Conservation (phyloP, 257 asterid species). For the Solanum pimpinellifolium region DNA sequence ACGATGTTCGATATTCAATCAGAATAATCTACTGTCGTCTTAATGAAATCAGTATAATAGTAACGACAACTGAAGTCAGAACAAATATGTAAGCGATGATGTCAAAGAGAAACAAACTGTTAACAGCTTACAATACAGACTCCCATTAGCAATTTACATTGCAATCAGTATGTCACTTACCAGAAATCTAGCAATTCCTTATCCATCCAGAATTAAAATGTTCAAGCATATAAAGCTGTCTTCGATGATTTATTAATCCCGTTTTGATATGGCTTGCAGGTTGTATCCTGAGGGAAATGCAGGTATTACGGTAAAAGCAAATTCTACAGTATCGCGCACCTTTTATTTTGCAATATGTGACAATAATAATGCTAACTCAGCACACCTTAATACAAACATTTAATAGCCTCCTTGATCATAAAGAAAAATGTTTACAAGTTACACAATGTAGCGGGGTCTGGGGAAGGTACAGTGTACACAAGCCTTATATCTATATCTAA, state of each 20-base stretch:
- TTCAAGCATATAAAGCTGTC: slow-evolving; percentile 22
- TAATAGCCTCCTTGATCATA: not conserved
- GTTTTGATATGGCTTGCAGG: slow-evolving; percentile 23
- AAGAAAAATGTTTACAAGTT: not conserved
- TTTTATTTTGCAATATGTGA: not conserved
- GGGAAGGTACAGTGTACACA: not conserved
- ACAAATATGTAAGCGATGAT: not conserved
- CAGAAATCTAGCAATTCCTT: not conserved
- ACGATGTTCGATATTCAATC: not conserved
- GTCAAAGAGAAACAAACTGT: not conserved
- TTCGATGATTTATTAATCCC: slow-evolving; percentile 19
- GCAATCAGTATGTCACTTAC: not conserved
- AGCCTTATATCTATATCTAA: not conserved
- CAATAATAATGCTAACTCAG: not conserved
- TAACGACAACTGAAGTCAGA: not conserved
- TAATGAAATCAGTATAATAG: not conserved
- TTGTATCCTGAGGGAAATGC: slow-evolving; percentile 24
- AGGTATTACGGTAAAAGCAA: slow-evolving; percentile 10
- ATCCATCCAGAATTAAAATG: not conserved
- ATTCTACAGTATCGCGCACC: not conserved
- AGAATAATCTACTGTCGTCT: not conserved
- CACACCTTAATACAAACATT: not conserved
- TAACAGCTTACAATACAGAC: not conserved
- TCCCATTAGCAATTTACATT: not conserved
- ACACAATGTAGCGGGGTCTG: not conserved